These are phyloP conservation scores for Scytalidium lignicola DNA, from an alignment of 2,329 filamentous ascomycete genomes.

Conservation along the genomic window DNA sequence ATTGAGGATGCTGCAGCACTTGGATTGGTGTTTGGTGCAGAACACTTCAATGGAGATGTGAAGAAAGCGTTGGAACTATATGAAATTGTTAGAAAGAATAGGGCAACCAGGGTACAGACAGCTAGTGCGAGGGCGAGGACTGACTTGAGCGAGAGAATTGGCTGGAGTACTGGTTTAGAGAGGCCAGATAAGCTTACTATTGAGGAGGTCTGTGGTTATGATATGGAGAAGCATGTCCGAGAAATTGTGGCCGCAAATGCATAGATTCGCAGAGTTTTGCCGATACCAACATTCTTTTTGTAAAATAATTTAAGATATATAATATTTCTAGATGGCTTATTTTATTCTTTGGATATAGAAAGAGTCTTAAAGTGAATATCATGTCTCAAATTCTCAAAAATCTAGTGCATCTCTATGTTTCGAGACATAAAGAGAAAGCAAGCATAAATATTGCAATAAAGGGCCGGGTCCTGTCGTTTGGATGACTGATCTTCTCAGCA, in stretches of 20 bases:
- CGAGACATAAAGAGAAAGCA: too few relatives aligned
- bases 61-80: conserved; percentile 41
- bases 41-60: conserved; percentile 39
- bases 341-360: too few relatives aligned
- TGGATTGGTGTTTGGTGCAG: conserved; percentile 26
- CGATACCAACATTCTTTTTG: too few relatives aligned
- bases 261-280: too few relatives aligned
- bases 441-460: too few relatives aligned
- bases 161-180: conserved; percentile 29
- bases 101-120: conserved; percentile 49
- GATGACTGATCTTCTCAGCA: too few relatives aligned
- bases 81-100: conserved; percentile 44
- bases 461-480: too few relatives aligned
- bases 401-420: too few relatives aligned
- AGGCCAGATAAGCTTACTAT: conserved; percentile 27
- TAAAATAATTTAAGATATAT: too few relatives aligned
- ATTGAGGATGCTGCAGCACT: conserved; percentile 33
- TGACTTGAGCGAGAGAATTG: conserved; percentile 53
- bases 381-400: too few relatives aligned
- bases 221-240: conserved; percentile 13
- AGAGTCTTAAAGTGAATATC: too few relatives aligned
- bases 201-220: conserved; percentile 29
- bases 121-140: conserved; percentile 51
- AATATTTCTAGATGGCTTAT: too few relatives aligned
- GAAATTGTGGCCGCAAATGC: background rate